Evolutionary conservation across 148 eudicot species (phyloP).

Genomic region (Amaranthus palmeri): DNA sequence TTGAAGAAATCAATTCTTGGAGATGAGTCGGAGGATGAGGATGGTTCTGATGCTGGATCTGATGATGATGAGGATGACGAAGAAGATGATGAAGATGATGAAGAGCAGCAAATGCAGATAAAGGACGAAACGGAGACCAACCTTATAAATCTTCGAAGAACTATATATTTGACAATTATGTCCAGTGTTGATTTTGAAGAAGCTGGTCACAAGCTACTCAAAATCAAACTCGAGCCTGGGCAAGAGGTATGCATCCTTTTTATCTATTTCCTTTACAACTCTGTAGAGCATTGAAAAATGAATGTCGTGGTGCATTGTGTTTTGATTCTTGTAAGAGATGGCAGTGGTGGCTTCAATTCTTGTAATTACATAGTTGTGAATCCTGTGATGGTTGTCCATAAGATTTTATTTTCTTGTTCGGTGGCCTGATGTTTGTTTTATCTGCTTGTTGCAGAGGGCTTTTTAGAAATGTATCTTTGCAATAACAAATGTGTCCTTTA

Average conservation of each 20-base stretch:
- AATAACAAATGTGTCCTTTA: too few species aligned
- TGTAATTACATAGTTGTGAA: too few species aligned
- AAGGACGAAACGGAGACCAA: constrained; percentile 90
- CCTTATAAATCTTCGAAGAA: constrained; percentile 85
- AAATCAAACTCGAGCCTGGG: constrained; percentile 95
- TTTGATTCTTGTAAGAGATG: too few species aligned
- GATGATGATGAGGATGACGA: constrained; percentile 72
- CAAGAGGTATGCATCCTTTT: constrained; percentile 61
- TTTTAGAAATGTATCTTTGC: too few species aligned
- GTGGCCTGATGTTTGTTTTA: too few species aligned
- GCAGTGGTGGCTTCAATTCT: too few species aligned
- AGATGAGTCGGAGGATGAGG: constrained; percentile 87
- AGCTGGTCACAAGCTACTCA: constrained; percentile 92
- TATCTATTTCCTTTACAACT: constrained; percentile 1
- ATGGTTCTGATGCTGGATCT: constrained; percentile 56
- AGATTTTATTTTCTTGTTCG: too few species aligned
- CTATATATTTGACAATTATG: constrained; percentile 92
- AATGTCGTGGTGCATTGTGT: too few species aligned
- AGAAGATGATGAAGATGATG: constrained; percentile 66
- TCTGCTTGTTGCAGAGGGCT: too few species aligned
- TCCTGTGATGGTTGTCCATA: too few species aligned
- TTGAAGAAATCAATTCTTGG: constrained; percentile 74
- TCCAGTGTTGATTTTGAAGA: constrained; percentile 98
- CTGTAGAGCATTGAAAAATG: not conserved
- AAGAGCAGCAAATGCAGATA: constrained; percentile 76